Base-by-base conservation (phyloP, 768 basidiomycete genomes). In the Calocera cornea region DNA sequence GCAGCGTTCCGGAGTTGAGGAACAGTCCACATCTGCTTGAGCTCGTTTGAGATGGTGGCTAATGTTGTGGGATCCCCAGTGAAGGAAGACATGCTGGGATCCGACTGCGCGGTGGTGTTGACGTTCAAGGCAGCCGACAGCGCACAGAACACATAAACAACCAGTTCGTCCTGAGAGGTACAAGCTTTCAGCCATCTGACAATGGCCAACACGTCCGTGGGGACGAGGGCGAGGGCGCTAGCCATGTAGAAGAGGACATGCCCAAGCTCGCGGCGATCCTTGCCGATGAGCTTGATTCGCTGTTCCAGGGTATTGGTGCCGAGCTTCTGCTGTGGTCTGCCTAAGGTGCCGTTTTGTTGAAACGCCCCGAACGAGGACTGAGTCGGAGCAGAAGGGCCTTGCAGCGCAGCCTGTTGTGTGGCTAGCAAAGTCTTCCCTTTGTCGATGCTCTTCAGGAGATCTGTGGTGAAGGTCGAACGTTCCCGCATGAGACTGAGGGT, bases 241-340 rank as follows among this genome's bases (percentile, higher is more conserved):
- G 85, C 82, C 66, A 92, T 78, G 29, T 84, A 78, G 74, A 82
- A 85, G 38, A 90, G 80, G 16, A 84, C 80, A n/a, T 81, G 80
- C 22, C 85, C 84, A 2, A 93, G 81, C 64, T 81, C 79, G 12
- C 88, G 83, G 69, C 90, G 82, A 72, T 93, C 90, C 65, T 86
- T 86, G 72, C 83, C 84, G 64, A 94, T 79, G 0, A 87, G 89
- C 38, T 89, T 86, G 71, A 84, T 83, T 34, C 89, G 84, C 41
- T 87, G 84, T 63, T 80, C 83, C 1, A 88, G 79, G 68, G 90
- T 80, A 68, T 89, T 87, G 54, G 80, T 81, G 8, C 89, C 88
- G 49, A 93, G 77, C 1, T 79, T 75, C 2, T 82, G 79, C 14
- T 65, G 65, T 34, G 66, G 27, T 17, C 64, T 27, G 27, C 63